Conservation (phyloP, 805 yeast species). For the Myxozyma lipomycoides region DNA sequence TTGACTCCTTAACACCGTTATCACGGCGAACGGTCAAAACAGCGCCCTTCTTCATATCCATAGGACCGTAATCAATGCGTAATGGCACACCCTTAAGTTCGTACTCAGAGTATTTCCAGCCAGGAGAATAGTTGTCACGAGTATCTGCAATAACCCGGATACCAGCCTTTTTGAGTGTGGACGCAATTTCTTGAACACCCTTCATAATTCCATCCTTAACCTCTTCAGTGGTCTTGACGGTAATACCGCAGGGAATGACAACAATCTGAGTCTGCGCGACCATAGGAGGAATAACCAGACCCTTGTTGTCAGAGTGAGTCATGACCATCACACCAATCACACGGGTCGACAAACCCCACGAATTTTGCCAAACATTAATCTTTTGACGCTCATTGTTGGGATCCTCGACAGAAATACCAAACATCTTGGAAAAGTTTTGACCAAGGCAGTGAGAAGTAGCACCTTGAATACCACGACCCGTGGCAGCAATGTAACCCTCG, state of each 20-base stretch:
- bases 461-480: slow-evolving; percentile 99
- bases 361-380: slow-evolving; percentile 88
- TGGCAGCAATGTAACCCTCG: slow-evolving; percentile 95
- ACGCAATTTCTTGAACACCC: slow-evolving; percentile 68
- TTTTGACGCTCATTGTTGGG: slow-evolving; percentile 79
- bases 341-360: slow-evolving; percentile 99
- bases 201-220: slow-evolving; percentile 63
- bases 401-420: slow-evolving; percentile 89
- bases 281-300: slow-evolving; percentile 95
- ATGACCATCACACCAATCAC: slow-evolving; percentile 99
- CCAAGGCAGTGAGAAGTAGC: slow-evolving; percentile 98
- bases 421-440: slow-evolving; percentile 98
- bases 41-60: slow-evolving; percentile 75
- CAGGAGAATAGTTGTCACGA: slow-evolving; percentile 93
- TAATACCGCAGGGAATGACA: slow-evolving; percentile 91
- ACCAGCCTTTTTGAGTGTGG: slow-evolving; percentile 53
- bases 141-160: slow-evolving; percentile 80
- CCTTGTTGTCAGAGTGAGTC: slow-evolving; percentile 98
- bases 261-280: slow-evolving; percentile 91
- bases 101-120: slow-evolving; percentile 98
- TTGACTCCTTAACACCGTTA: slow-evolving; percentile 67
- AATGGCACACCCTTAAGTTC: slow-evolving; percentile 95
- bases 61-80: slow-evolving; percentile 94
- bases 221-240: slow-evolving; percentile 77
- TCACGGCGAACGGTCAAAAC: slow-evolving; percentile 93